Evolutionary conservation across 306 rosid genomes (phyloP).

Genomic region (Ochetophila trinervis): DNA sequence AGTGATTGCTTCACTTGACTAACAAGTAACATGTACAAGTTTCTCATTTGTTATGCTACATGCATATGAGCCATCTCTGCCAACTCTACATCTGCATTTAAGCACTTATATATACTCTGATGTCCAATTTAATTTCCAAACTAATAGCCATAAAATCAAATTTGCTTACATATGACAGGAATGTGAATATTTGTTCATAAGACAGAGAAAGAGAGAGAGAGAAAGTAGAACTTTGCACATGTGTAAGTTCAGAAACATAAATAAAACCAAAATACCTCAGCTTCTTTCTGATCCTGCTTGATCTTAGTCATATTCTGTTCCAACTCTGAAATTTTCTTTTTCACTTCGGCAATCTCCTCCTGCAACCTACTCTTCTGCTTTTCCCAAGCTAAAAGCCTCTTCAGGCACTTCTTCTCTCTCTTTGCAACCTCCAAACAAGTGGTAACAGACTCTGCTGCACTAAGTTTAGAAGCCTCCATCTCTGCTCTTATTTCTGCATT

Average conservation of each 20-base stretch:
- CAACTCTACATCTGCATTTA: too few relatives aligned
- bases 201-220: not conserved
- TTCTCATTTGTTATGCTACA: too few relatives aligned
- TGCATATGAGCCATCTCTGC: too few relatives aligned
- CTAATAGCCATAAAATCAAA: too few relatives aligned
- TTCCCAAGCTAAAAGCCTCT: slow-evolving; percentile 93
- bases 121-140: too few relatives aligned
- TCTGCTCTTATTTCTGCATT: slow-evolving; percentile 96
- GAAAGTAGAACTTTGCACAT: not conserved
- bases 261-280: slow-evolving; percentile 57
- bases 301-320: slow-evolving; percentile 51
- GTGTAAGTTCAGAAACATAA: slow-evolving; percentile 9
- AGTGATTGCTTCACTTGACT: too few relatives aligned
- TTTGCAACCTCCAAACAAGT: slow-evolving; percentile 82
- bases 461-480: slow-evolving; percentile 96
- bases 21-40: too few relatives aligned
- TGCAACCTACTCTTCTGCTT: slow-evolving; percentile 78
- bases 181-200: not conserved
- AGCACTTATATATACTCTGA: too few relatives aligned
- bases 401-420: slow-evolving; percentile 80
- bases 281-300: slow-evolving; percentile 60
- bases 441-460: slow-evolving; percentile 82
- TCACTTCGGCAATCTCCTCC: slow-evolving; percentile 69
- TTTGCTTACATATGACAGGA: not conserved
- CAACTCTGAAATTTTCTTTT: slow-evolving; percentile 57